phyloP scores from a whole-genome alignment of 2,329 filamentous ascomycete species.

The Zymoseptoria ardabiliae region DNA sequence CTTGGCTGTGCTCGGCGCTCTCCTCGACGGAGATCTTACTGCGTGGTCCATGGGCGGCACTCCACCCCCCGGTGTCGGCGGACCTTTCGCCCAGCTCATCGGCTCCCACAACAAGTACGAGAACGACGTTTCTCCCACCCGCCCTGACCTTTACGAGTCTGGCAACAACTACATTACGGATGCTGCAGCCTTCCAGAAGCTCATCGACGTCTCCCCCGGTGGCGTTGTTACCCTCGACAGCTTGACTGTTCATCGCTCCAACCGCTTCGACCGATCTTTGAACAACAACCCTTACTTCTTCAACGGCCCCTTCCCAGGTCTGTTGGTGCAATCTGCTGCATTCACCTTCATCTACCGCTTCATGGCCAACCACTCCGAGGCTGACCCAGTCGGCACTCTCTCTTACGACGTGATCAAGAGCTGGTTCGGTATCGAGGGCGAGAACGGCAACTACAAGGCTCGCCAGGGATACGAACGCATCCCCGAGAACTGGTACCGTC shows the following conservation, averaged over 20 bases:
- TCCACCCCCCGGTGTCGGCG: conserved; percentile 10
- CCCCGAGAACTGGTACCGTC: conserved; percentile 26
- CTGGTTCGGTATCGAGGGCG: conserved; percentile 18
- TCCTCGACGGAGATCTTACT: conserved; percentile 25
- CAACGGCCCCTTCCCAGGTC: conserved; percentile 22
- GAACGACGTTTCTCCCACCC: conserved; percentile 28
- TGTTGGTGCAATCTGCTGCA: conserved; percentile 22
- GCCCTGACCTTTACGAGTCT: conserved; percentile 28
- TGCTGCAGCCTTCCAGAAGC: conserved; percentile 21
- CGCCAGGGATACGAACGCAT: conserved; percentile 17
- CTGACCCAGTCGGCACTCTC: conserved; percentile 15
- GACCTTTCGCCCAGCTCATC: conserved; percentile 11
- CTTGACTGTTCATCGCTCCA: conserved; percentile 11
- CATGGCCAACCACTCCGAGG: conserved; percentile 23
- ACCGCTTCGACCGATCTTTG: conserved; percentile 18
- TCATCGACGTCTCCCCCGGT: conserved; percentile 21
- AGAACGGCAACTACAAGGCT: conserved; percentile 12
- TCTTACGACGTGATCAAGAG: conserved; percentile 10
- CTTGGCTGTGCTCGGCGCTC: conserved; percentile 28
- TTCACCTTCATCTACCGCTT: conserved; percentile 28
- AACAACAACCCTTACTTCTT: conserved; percentile 25
- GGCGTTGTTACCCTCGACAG: conserved; percentile 13
- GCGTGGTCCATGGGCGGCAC: conserved; percentile 29
- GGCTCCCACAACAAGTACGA: conserved; percentile 32
- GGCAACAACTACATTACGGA: conserved; percentile 24